Evolutionary conservation across 306 rosid genomes (phyloP).

Genomic region (Ziziphus jujuba): DNA sequence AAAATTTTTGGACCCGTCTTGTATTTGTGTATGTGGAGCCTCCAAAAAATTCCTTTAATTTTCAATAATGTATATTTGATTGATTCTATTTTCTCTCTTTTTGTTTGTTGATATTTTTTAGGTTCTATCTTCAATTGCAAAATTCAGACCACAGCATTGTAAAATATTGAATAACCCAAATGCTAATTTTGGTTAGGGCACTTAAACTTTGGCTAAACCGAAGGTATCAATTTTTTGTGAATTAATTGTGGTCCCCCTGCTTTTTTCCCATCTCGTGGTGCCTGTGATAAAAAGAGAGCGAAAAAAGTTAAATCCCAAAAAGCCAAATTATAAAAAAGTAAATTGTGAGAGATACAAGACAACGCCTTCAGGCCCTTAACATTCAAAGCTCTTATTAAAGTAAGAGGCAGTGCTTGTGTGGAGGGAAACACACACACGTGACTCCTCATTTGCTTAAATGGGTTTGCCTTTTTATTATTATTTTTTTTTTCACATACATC

Average conservation of each 20-base stretch:
- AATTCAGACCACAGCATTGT: not conserved
- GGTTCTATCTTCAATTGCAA: too few relatives aligned
- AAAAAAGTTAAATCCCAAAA: constrained; percentile 12
- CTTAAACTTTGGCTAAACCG: too few relatives aligned
- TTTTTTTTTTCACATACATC: too few relatives aligned
- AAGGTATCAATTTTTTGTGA: constrained; percentile 5
- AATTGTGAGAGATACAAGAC: constrained; percentile 21
- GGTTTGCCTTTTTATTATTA: not conserved
- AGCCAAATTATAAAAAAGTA: constrained; percentile 8
- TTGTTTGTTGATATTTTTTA: too few relatives aligned
- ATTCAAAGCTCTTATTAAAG: constrained; percentile 15
- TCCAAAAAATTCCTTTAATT: too few relatives aligned
- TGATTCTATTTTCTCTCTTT: too few relatives aligned
- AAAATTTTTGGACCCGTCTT: not conserved
- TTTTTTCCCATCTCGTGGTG: constrained; percentile 10
- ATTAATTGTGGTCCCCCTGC: constrained; percentile 26
- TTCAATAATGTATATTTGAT: too few relatives aligned
- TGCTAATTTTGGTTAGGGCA: not conserved
- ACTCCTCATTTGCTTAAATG: constrained; percentile 31
- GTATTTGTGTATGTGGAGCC: not conserved
- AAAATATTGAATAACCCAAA: not conserved
- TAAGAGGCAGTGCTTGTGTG: constrained; percentile 25
- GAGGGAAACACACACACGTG: constrained; percentile 42
- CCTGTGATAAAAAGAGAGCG: constrained; percentile 17
- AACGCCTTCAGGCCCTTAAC: not conserved